These are phyloP conservation scores for Septoria linicola DNA, from an alignment of 2,329 filamentous ascomycete species.

Conservation along the genomic window DNA sequence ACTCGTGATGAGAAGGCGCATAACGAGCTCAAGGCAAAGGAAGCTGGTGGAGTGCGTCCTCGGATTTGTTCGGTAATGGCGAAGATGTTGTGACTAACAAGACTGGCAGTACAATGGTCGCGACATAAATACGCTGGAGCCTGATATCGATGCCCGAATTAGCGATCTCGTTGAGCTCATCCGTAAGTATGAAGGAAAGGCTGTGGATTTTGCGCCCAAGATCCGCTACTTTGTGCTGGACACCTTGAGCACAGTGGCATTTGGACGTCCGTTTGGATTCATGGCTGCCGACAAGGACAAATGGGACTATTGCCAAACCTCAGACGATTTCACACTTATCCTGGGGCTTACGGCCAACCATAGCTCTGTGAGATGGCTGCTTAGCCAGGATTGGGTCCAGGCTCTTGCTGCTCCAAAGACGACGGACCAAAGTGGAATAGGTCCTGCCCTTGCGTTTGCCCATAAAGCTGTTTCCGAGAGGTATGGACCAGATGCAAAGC, in stretches of 20 bases:
- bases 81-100: constrained; percentile 14
- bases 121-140: constrained; percentile 54
- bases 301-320: constrained; percentile 32
- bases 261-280: constrained; percentile 55
- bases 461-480: constrained; percentile 31
- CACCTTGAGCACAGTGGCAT: constrained; percentile 55
- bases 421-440: constrained; percentile 33
- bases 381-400: constrained; percentile 27
- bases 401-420: constrained; percentile 29
- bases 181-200: constrained; percentile 35
- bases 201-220: constrained; percentile 51
- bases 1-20: constrained; percentile 53
- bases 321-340: constrained; percentile 26
- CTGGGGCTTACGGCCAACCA: constrained; percentile 31
- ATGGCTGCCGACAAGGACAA: constrained; percentile 51
- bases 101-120: constrained; percentile 54
- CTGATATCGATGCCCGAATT: constrained; percentile 51
- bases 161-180: constrained; percentile 51
- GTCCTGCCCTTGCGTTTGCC: constrained; percentile 31
- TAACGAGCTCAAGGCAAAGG: constrained; percentile 47
- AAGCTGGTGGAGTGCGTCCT: constrained; percentile 51
- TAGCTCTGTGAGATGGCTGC: constrained; percentile 25
- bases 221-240: constrained; percentile 58
- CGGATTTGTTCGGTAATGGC: constrained; percentile 2
- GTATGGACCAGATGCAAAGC: constrained; percentile 28